Percentiles rank a stretch among this genome's conserved stretches.
These are phyloP conservation scores for Candida morakotiae DNA, from an alignment of 805 yeast species.

Conservation along the genomic window DNA sequence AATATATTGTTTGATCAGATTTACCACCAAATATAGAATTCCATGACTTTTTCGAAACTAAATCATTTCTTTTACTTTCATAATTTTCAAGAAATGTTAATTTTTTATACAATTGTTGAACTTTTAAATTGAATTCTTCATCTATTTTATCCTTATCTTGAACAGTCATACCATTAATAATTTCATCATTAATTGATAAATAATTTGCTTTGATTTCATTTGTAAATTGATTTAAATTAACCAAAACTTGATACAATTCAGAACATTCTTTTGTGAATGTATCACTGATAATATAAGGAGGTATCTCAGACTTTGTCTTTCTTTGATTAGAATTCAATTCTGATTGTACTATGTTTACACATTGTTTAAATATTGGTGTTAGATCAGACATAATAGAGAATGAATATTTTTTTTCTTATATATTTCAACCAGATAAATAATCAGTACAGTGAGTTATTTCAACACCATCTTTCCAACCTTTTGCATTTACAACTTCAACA, in stretches of 20 bases:
- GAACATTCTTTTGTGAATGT: constrained; percentile 38
- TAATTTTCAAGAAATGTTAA: constrained; percentile 47
- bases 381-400: constrained; percentile 38
- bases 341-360: constrained; percentile 40
- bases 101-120: constrained; percentile 50
- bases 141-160: constrained; percentile 54
- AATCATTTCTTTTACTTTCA: constrained; percentile 42
- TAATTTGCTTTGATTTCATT: constrained; percentile 22
- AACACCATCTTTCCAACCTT: constrained; percentile 22
- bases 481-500: constrained; percentile 12
- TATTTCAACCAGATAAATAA: constrained; percentile 22
- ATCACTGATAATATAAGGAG: constrained; percentile 23
- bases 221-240: constrained; percentile 28
- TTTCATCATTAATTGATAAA: constrained; percentile 19
- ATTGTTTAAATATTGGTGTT: constrained; percentile 45
- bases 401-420: neutral
- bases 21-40: constrained; percentile 26
- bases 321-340: constrained; percentile 16
- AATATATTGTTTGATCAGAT: constrained; percentile 26
- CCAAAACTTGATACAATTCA: constrained; percentile 30
- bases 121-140: constrained; percentile 47
- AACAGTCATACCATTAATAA: constrained; percentile 26
- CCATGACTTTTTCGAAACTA: constrained; percentile 4
- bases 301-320: neutral
- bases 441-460: constrained; percentile 29